Evolutionary conservation across 345 rosid species (phyloP).

Genomic region (Iberis pinnata): DNA sequence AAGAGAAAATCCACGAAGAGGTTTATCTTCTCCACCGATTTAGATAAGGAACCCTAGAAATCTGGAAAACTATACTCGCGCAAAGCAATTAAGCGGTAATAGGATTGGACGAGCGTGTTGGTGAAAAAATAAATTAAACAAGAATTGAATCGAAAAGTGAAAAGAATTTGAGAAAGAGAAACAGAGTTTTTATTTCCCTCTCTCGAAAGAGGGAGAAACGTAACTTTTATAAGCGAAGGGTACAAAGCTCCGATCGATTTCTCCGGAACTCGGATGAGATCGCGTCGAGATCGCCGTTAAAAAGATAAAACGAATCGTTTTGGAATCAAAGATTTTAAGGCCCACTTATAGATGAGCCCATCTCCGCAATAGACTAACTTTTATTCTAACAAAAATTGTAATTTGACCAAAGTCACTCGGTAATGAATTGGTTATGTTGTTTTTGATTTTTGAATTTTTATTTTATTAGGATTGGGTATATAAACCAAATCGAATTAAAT

Average conservation of each 20-base stretch:
- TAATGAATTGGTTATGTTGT: too few species aligned
- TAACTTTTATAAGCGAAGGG: slow-evolving; percentile 1
- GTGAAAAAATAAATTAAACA: too few species aligned
- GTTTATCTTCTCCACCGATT: slow-evolving; percentile 3
- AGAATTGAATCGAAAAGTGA: slow-evolving; percentile 3
- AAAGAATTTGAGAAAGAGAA: slow-evolving; percentile 4
- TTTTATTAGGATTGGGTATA: too few species aligned
- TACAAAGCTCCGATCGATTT: slow-evolving; percentile 26
- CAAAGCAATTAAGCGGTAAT: not conserved
- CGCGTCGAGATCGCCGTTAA: slow-evolving; percentile 30
- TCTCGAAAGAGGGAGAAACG: slow-evolving; percentile 8
- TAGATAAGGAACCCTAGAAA: slow-evolving; percentile 31
- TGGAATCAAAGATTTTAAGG: not conserved
- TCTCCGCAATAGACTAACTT: not conserved
- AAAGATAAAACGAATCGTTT: slow-evolving; percentile 27
- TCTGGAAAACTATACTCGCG: slow-evolving; percentile 16
- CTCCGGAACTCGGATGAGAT: slow-evolving; percentile 29
- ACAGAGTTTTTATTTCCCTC: slow-evolving; percentile 9
- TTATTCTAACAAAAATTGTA: too few species aligned
- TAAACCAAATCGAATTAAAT: too few species aligned
- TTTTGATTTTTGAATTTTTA: too few species aligned
- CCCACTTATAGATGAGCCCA: slow-evolving; percentile 6
- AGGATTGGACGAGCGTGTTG: slow-evolving; percentile 22
- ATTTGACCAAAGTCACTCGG: too few species aligned
- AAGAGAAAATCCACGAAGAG: not conserved